These are phyloP conservation scores for Hortiboletus rubellus DNA, from an alignment of 1,284 basidiomycete species.

Conservation along the genomic window DNA sequence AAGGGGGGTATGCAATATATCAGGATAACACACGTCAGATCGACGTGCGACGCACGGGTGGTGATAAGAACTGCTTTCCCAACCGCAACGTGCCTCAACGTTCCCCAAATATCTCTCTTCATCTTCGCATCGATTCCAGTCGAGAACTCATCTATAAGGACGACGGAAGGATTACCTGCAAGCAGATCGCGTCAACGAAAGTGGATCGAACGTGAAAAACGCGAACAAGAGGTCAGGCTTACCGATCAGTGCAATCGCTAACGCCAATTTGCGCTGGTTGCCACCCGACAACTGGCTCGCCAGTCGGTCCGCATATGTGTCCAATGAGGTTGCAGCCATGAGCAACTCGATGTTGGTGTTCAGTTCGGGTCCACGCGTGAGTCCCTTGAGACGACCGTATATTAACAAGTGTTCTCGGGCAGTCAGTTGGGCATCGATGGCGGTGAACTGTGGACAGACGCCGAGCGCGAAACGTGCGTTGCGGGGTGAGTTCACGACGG, in stretches of 20 bases:
- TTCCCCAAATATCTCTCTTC: constrained; percentile 82
- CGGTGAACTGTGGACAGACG: constrained; percentile 82
- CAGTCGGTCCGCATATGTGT: constrained; percentile 63
- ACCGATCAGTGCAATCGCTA: constrained; percentile 81
- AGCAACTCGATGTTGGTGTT: constrained; percentile 56
- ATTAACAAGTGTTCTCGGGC: constrained; percentile 73
- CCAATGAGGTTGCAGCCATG: constrained; percentile 59
- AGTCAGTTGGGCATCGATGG: constrained; percentile 75
- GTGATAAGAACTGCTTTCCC: constrained; percentile 70
- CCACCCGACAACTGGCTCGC: constrained; percentile 77
- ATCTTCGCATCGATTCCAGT: constrained; percentile 82
- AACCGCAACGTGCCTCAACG: constrained; percentile 60
- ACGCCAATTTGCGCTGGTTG: constrained; percentile 75
- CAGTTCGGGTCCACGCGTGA: constrained; percentile 51
- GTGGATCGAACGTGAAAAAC: not conserved
- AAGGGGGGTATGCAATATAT: not conserved
- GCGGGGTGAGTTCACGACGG: constrained; percentile 60
- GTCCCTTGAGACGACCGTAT: constrained; percentile 70
- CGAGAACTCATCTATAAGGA: constrained; percentile 82
- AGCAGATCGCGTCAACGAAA: not conserved
- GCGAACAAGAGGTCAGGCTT: constrained; percentile 9
- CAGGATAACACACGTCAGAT: not conserved
- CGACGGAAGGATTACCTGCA: constrained; percentile 70
- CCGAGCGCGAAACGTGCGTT: constrained; percentile 67
- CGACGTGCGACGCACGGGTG: constrained; percentile 50